Evolutionary conservation across 2,329 filamentous ascomycete genomes (phyloP).

Genomic region (Chaetomiaceae sp.): DNA sequence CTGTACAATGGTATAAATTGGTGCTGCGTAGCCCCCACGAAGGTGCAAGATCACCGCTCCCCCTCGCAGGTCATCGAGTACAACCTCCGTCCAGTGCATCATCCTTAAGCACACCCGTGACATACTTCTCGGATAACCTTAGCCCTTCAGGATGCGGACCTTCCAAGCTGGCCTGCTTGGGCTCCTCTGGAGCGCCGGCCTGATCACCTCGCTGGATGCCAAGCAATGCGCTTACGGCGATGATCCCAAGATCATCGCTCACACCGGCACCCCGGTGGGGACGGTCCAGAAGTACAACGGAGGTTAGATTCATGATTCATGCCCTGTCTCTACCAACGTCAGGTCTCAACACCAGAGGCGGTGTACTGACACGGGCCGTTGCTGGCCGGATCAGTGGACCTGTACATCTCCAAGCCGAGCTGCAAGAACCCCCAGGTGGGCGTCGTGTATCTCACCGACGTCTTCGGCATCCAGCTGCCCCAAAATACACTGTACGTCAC

Average conservation of each 20-base stretch:
- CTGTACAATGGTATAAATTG: too few relatives aligned
- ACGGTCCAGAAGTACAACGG: constrained; percentile 1
- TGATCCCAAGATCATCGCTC: constrained; percentile 3
- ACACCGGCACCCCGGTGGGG: constrained; percentile 4
- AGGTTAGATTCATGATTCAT: constrained; percentile 1
- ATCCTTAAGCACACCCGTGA: too few relatives aligned
- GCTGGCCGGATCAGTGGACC: too few relatives aligned
- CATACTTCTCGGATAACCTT: too few relatives aligned
- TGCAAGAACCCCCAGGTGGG: constrained; percentile 2
- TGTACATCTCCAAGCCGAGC: constrained; percentile 3
- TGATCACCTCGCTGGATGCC: background rate
- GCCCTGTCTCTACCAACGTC: too few relatives aligned
- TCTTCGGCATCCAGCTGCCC: constrained; percentile 4
- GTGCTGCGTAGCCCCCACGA: too few relatives aligned
- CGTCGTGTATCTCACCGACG: constrained; percentile 5
- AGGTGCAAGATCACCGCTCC: too few relatives aligned
- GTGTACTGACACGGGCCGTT: too few relatives aligned
- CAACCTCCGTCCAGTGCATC: too few relatives aligned
- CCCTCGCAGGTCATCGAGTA: too few relatives aligned
- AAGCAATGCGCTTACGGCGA: background rate
- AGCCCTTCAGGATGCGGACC: background rate
- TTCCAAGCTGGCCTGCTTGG: background rate
- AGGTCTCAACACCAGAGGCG: too few relatives aligned
- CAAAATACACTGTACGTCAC: constrained; percentile 7
- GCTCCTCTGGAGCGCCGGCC: constrained; percentile 1